Evolutionary conservation across 2,329 filamentous ascomycete genomes (phyloP), one percentile per base, ranked within the genome.

Genomic region (Fusarium citri): DNA sequence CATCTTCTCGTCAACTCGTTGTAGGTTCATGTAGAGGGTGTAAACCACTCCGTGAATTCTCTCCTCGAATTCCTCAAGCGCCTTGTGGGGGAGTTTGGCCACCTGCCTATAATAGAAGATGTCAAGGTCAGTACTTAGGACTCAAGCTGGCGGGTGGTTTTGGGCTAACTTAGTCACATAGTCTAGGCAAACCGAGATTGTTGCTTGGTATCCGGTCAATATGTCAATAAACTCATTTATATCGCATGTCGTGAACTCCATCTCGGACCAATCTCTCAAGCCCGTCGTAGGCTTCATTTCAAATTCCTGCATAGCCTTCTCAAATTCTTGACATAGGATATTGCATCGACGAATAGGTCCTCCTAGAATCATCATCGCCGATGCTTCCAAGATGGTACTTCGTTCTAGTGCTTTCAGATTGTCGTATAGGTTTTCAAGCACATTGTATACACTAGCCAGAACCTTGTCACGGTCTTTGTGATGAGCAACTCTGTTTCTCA

Each of bases 141-240:
- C 16, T 50, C 50, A 60, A 55, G 40, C 47, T 18, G 63, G 61
- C 57, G 42, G 61, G 43, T 62, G 2, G 7, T 57, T 34, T 40
- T 37, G 9, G 30, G 76, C 76, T 73, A 26, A 81, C 79, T 81
- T 76, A 46, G 72, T 81, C 55, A 82, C 77, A 49, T 70, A 77
- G 46, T 78, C 79, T 45, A 82, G 50, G 37, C 76, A 76, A 23
- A 82, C 74, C 10, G 76, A 74, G 43, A 82, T 82, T 3, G 80
- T 82, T 55, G 77, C 75, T 66, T 82, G 82, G 55, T 82, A 83
- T 20, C 75, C 76, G 42, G 72, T 74, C 28, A 82, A 64, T 43
- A 74, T 77, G 40, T 81, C 79, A 51, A 81, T 80, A 64, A 82
- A 82, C 48, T 78, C 76, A 56, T 79, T 80, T 61, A 82, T 81